A percentile compares a stretch with the other conserved stretches of the same genome.
phyloP scores from a whole-genome alignment of 257 asterid genomes.

The Cruciata laevipes region DNA sequence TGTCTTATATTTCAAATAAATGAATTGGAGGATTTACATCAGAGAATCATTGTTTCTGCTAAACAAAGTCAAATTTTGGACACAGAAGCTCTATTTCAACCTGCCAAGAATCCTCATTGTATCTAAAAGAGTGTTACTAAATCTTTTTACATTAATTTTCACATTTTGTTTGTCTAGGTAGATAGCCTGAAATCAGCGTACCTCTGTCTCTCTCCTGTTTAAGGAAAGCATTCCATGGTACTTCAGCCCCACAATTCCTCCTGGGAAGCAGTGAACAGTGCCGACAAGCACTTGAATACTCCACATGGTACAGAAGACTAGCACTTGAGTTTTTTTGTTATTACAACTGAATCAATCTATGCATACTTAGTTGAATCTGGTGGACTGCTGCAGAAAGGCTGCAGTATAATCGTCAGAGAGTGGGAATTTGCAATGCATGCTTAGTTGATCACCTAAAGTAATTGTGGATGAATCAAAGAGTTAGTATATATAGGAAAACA shows the following conservation, averaged over 20 bases:
- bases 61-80: no score
- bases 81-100: background rate
- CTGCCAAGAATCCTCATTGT: slow-evolving; percentile 29
- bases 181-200: slow-evolving; percentile 21
- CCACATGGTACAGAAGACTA: no score
- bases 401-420: no score
- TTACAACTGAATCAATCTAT: no score
- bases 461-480: no score
- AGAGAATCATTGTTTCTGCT: background rate
- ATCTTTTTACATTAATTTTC: slow-evolving; percentile 35
- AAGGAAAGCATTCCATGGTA: slow-evolving; percentile 40
- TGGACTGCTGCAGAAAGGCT: no score
- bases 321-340: no score
- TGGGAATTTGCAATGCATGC: no score
- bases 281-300: no score
- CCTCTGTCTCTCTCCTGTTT: slow-evolving; percentile 29
- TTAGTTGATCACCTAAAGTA: no score
- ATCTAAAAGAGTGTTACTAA: slow-evolving; percentile 41
- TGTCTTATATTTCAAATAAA: background rate
- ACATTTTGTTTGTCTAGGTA: slow-evolving; percentile 47
- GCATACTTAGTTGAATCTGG: no score
- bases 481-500: no score
- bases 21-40: background rate
- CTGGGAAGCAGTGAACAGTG: slow-evolving; percentile 50
- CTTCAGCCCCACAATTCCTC: slow-evolving; percentile 40